Evolutionary conservation across 768 basidiomycete genomes (phyloP).

Genomic region (Lactarius psammicola): DNA sequence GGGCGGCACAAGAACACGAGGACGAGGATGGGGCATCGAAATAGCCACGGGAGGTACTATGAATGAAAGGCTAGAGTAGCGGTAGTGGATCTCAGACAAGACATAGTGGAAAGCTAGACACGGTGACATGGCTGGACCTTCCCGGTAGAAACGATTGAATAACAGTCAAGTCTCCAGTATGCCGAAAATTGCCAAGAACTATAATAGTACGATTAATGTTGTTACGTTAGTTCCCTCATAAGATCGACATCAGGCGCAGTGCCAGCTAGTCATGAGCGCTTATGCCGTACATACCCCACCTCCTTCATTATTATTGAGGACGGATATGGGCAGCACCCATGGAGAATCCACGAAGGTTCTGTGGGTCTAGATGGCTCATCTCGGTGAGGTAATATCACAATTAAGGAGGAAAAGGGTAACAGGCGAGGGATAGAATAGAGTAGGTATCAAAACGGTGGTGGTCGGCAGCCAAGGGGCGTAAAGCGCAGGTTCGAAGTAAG

Average conservation of each 20-base stretch:
- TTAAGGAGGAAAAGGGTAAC: not conserved
- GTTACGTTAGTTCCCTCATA: no score
- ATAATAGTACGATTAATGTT: not conserved
- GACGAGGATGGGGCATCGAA: not conserved
- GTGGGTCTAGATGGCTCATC: no score
- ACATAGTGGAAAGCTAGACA: no score
- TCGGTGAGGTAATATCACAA: not conserved
- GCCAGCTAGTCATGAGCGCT: not conserved
- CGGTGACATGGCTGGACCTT: no score
- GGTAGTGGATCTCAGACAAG: no score
- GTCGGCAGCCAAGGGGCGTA: conserved; percentile 6
- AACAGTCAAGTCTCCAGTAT: no score
- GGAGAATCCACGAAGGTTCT: not conserved
- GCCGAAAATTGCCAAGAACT: not conserved
- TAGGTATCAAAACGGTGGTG: not conserved
- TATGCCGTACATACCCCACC: not conserved
- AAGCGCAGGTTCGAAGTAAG: not conserved
- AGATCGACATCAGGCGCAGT: no score
- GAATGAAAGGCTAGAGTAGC: not conserved
- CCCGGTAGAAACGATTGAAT: no score
- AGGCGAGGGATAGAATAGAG: not conserved
- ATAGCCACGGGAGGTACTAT: not conserved
- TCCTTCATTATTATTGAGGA: not conserved
- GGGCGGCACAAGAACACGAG: no score
- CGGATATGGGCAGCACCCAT: not conserved